phyloP scores from a whole-genome alignment of 192 early-diverging fungal genomes.

The Coemansia sp. region DNA sequence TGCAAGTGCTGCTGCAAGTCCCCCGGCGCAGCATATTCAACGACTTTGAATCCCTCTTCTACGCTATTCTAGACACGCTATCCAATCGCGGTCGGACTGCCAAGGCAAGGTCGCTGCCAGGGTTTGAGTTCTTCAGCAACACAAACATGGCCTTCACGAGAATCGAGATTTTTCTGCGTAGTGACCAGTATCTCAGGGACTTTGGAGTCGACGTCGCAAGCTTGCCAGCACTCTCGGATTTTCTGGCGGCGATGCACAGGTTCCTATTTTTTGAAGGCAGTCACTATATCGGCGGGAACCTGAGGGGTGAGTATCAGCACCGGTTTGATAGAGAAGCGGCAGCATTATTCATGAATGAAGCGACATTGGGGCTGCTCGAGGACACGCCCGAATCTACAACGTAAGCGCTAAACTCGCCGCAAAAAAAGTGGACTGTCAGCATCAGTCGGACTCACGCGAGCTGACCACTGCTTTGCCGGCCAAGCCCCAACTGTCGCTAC shows the following conservation, averaged over 20 bases:
- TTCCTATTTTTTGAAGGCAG: background rate
- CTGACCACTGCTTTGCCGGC: background rate
- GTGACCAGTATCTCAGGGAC: background rate
- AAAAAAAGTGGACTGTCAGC: too few species aligned
- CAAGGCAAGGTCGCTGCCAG: background rate
- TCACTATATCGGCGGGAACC: background rate
- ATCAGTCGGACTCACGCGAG: too few species aligned
- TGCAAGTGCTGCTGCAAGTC: background rate
- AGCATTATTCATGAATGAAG: background rate
- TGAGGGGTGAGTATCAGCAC: background rate
- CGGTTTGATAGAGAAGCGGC: background rate
- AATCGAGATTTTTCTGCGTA: background rate
- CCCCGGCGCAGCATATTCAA: background rate
- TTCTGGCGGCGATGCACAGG: background rate
- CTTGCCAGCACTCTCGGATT: background rate
- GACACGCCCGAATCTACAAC: background rate
- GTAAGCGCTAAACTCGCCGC: background rate
- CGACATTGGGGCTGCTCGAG: background rate
- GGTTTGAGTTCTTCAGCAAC: background rate
- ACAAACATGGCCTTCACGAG: background rate
- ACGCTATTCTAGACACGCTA: background rate
- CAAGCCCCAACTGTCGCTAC: background rate
- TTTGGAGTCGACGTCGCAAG: background rate
- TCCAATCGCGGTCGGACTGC: background rate
- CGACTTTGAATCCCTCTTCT: constrained; percentile 2